Evolutionary conservation across 345 rosid genomes (phyloP).

Genomic region (Eucalyptus pauciflora): DNA sequence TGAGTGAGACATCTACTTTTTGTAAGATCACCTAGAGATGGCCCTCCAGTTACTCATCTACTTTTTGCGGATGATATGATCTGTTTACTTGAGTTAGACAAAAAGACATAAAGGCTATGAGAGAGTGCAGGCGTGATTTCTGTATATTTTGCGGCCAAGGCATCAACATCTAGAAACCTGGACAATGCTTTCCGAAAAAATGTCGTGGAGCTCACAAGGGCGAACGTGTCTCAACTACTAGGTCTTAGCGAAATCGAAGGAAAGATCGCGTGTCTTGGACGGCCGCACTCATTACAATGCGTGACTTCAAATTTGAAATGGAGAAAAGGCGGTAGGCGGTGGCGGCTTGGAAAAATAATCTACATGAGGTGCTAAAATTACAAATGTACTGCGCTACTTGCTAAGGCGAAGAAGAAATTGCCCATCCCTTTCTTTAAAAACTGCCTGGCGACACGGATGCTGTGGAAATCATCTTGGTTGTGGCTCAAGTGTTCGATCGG

Average conservation of each 20-base stretch:
- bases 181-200: not conserved
- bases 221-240: not conserved
- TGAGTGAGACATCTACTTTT: too few species aligned
- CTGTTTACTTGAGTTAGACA: not conserved
- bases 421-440: not conserved
- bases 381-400: not conserved
- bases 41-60: not conserved
- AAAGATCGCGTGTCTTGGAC: not conserved
- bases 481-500: not conserved
- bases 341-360: not conserved
- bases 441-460: not conserved
- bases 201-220: not conserved
- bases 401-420: not conserved
- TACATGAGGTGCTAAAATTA: not conserved
- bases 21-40: not conserved
- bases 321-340: not conserved
- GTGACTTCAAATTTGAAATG: not conserved
- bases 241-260: not conserved
- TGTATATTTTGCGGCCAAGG: too few species aligned
- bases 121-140: not conserved
- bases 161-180: not conserved
- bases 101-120: not conserved
- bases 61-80: not conserved
- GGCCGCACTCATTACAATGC: not conserved
- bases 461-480: not conserved